Conservation (phyloP, 805 yeast genomes). For the Barnettozyma botsteinii region DNA sequence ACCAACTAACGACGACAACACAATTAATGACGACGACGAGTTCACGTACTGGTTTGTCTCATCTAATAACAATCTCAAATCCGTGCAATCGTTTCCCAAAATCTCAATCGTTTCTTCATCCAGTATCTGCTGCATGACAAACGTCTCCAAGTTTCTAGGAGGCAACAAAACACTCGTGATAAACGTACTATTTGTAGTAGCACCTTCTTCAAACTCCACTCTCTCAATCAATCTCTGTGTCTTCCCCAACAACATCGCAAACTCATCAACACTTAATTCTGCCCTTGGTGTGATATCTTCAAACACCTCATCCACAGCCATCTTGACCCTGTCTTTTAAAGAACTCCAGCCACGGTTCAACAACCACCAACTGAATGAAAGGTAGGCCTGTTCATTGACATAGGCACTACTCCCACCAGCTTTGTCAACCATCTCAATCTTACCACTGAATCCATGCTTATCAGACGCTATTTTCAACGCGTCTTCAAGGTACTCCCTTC, state of each 20-base stretch:
- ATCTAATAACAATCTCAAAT: conserved; percentile 33
- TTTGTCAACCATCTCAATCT: conserved; percentile 18
- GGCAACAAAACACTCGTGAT: conserved; percentile 38
- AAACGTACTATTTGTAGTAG: conserved; percentile 17
- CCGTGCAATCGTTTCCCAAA: conserved; percentile 24
- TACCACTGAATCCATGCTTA: conserved; percentile 30
- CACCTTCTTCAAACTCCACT: conserved; percentile 5
- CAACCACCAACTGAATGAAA: conserved; percentile 91
- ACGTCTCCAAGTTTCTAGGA: conserved; percentile 45
- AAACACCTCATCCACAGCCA: conserved; percentile 55
- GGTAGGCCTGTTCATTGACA: conserved; percentile 70
- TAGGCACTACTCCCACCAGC: conserved; percentile 30
- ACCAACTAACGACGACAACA: conserved; percentile 32
- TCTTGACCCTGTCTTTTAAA: conserved; percentile 47
- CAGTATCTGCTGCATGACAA: conserved; percentile 48
- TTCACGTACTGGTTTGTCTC: conserved; percentile 39
- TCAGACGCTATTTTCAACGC: conserved; percentile 65
- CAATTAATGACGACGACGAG: conserved; percentile 30
- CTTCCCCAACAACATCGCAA: conserved; percentile 39
- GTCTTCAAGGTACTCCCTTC: conserved; percentile 76
- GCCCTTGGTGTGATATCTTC: conserved; percentile 63
- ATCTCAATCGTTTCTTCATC: conserved; percentile 34
- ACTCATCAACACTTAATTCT: conserved; percentile 58
- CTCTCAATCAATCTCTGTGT: conserved; percentile 34
- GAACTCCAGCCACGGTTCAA: conserved; percentile 78